Evolutionary conservation across 495 filamentous ascomycete genomes (phyloP), one percentile per base, ranked within the genome.

Genomic region (Tetracladium setigerum): DNA sequence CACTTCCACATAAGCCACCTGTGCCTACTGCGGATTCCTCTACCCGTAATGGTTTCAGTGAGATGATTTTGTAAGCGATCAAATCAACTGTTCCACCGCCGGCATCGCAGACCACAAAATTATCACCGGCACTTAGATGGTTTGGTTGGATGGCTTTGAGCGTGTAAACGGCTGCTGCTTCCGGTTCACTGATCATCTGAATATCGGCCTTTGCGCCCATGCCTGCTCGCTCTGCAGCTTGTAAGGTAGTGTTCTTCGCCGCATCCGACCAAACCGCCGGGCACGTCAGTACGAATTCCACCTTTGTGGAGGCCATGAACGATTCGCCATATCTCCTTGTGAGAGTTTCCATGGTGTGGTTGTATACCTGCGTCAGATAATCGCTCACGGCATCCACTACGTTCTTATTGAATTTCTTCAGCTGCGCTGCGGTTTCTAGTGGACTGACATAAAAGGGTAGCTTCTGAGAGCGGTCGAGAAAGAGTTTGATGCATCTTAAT

Each of bases 201-300:
- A 88, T 79, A 30, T 76, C 64, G 10, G 69, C 70, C 30, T 67
- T 66, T 8, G 66, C 54, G 11, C 82, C 82, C 74, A 87, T 79
- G 10, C 83, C 82, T 2, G 84, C 84, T 1, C 72, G 56, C 57
- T 85, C 76, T 1, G 84, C 84, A 18, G 82, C 83, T 38, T 70
- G 64, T 27, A 80, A 58, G 0, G 82, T 86, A 12, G 74, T 75
- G 41, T 77, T 73, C 61, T 87, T 86, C n/a, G 84, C 84, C 14
- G 73, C 72, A 40, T 88, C 84, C 8, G 78, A 79, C 84, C 84
- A 87, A n/a, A 89, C 77, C n/a, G 84, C 84, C 5, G 84, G 84
- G 31, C 86, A 86, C 0, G 84, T 89, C 18, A 89, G 66, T 18
- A 88, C 78, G 50, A 82, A 85, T 34, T 81, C 75, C 27, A 86